These are phyloP conservation scores for Taphrina confusa DNA, from an alignment of 1,139 yeast genomes.

Conservation along the genomic window DNA sequence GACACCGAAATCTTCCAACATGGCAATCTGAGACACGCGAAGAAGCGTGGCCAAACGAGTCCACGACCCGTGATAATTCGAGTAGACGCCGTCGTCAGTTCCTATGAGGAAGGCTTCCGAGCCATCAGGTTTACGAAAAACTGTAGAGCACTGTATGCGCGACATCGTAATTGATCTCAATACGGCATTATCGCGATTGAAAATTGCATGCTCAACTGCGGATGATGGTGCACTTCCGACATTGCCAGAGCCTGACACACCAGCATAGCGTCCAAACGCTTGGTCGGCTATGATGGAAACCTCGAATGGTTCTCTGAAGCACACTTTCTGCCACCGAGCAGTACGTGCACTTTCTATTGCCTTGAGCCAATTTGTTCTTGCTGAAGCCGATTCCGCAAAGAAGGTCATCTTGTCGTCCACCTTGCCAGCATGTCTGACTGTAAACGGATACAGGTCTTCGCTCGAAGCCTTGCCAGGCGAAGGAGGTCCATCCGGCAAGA, in stretches of 20 bases:
- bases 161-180: conserved; percentile 41
- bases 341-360: conserved; percentile 59
- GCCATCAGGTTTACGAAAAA: conserved; percentile 1
- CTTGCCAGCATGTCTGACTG: conserved; percentile 55
- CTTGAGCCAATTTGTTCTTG: conserved; percentile 62
- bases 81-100: conserved; percentile 27
- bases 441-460: conserved; percentile 51
- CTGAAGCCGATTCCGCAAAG: conserved; percentile 57
- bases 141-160: conserved; percentile 24
- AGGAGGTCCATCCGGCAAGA: conserved; percentile 1
- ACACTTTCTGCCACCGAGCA: conserved; percentile 47
- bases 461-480: conserved; percentile 24
- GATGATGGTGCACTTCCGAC: conserved; percentile 53
- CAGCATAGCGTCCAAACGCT: conserved; percentile 9
- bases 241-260: conserved; percentile 47
- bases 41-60: neutral
- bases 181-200: conserved; percentile 38
- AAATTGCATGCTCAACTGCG: conserved; percentile 57
- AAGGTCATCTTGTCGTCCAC: conserved; percentile 59
- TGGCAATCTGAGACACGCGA: conserved; percentile 61
- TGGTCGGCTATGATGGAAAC: conserved; percentile 51
- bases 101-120: conserved; percentile 16
- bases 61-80: conserved; percentile 12
- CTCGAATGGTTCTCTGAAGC: conserved; percentile 56
- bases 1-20: conserved; percentile 59